phyloP scores from a whole-genome alignment of 495 filamentous ascomycete species.

The Lindgomyces ingoldianus region DNA sequence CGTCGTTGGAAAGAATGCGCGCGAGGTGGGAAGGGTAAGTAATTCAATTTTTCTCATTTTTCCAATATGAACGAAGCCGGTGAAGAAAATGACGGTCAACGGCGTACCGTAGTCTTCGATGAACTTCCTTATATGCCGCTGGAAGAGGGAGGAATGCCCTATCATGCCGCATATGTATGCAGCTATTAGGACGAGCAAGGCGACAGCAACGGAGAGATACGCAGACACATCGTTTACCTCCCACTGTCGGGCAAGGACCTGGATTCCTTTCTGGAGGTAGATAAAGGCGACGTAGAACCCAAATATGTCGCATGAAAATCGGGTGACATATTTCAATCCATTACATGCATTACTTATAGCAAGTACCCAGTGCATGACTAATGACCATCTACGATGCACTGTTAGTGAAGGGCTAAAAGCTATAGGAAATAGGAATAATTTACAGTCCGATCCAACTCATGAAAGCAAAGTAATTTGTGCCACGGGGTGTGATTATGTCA shows the following conservation, averaged over 20 bases:
- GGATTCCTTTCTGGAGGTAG: slow-evolving; percentile 48
- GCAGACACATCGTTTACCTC: slow-evolving; percentile 39
- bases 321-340: slow-evolving; percentile 49
- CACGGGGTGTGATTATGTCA: slow-evolving; percentile 45
- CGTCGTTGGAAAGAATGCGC: slow-evolving; percentile 77
- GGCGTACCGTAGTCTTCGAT: slow-evolving; percentile 51
- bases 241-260: slow-evolving; percentile 40
- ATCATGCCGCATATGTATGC: slow-evolving; percentile 45
- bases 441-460: slow-evolving; percentile 46
- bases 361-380: slow-evolving; percentile 49
- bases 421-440: neutral
- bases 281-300: slow-evolving; percentile 52
- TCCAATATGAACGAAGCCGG: slow-evolving; percentile 82
- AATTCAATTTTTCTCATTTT: slow-evolving; percentile 65
- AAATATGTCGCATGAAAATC: slow-evolving; percentile 50
- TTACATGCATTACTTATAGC: slow-evolving; percentile 49
- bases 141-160: slow-evolving; percentile 42
- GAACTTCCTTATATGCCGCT: slow-evolving; percentile 42
- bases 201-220: slow-evolving; percentile 45
- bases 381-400: slow-evolving; percentile 54
- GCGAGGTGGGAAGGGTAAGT: slow-evolving; percentile 43
- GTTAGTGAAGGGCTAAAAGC: slow-evolving; percentile 13
- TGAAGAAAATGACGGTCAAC: slow-evolving; percentile 82
- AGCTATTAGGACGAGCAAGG: slow-evolving; percentile 44
- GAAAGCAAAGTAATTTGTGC: slow-evolving; percentile 44